phyloP scores from a whole-genome alignment of 805 yeast genomes.

The Starmerella apis region DNA sequence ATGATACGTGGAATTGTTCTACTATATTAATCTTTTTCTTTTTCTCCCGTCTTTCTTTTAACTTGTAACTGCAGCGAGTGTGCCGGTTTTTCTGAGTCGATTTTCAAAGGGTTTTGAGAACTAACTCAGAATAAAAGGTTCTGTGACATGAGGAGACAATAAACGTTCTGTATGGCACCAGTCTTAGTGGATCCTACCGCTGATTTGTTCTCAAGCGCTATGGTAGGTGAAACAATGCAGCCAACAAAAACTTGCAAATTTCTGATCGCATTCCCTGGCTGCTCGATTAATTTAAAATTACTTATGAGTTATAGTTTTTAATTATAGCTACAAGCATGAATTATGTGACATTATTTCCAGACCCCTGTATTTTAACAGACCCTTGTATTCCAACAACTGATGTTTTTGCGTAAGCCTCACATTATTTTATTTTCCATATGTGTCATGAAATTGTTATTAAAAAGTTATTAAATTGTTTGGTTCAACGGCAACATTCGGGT shows the following conservation, averaged over 20 bases:
- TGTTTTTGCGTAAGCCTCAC: neutral
- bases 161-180: constrained; percentile 30
- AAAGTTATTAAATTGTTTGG: neutral
- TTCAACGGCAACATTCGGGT: neutral
- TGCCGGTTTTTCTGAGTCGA: neutral
- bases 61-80: too few relatives aligned
- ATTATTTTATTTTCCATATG: too few relatives aligned
- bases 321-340: neutral
- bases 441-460: too few relatives aligned
- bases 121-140: neutral
- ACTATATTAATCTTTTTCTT: too few relatives aligned
- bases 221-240: constrained; percentile 19
- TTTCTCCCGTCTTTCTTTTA: neutral
- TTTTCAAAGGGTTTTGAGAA: neutral
- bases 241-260: constrained; percentile 24
- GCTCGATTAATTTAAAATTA: neutral
- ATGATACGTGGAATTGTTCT: too few relatives aligned
- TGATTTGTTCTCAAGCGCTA: constrained; percentile 26
- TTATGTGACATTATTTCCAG: too few relatives aligned
- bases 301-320: neutral
- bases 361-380: neutral
- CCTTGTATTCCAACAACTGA: neutral
- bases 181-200: constrained; percentile 27
- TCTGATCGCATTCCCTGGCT: constrained; percentile 14
- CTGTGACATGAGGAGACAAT: constrained; percentile 21